phyloP scores from a whole-genome alignment of 192 early-diverging fungal species.

The Backusella westeae region DNA sequence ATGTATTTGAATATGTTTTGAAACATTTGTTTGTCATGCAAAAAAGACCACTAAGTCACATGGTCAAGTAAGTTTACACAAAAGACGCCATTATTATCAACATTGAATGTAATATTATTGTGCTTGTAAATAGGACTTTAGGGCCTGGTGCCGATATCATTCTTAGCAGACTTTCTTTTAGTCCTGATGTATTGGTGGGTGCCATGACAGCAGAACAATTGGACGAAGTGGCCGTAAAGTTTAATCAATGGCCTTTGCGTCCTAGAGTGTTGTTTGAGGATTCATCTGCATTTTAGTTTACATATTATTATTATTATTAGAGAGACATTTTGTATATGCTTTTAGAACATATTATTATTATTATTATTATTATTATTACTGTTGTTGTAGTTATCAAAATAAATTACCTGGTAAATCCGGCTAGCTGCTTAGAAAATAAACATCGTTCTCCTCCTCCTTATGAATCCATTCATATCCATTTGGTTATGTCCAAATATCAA shows the following conservation, averaged over 20 bases:
- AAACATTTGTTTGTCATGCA: conserved; percentile 39
- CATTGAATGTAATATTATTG: background rate
- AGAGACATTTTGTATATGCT: background rate
- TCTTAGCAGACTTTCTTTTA: conserved; percentile 43
- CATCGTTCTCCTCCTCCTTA: no score
- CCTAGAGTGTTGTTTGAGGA: conserved; percentile 47
- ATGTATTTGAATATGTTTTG: conserved; percentile 42
- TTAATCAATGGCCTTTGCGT: conserved; percentile 54
- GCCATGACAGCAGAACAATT: conserved; percentile 44
- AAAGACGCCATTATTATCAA: background rate
- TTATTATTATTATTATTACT: no score
- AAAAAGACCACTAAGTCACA: conserved; percentile 24
- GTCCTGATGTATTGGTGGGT: conserved; percentile 37
- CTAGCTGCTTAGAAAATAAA: no score
- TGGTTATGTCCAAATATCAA: no score
- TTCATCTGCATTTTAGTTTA: conserved; percentile 13
- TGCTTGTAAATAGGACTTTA: conserved; percentile 32
- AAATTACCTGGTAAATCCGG: no score
- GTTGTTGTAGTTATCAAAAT: no score
- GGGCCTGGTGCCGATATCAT: conserved; percentile 56
- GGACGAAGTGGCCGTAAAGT: conserved; percentile 47
- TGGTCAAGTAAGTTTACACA: conserved; percentile 34
- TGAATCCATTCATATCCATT: no score
- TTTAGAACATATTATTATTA: no score
- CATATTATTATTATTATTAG: background rate